A percentile compares a stretch with the other conserved stretches of the same genome.
These are phyloP conservation scores for Uncinocarpus reesii DNA, from an alignment of 2,329 filamentous ascomycete genomes.

Conservation along the genomic window DNA sequence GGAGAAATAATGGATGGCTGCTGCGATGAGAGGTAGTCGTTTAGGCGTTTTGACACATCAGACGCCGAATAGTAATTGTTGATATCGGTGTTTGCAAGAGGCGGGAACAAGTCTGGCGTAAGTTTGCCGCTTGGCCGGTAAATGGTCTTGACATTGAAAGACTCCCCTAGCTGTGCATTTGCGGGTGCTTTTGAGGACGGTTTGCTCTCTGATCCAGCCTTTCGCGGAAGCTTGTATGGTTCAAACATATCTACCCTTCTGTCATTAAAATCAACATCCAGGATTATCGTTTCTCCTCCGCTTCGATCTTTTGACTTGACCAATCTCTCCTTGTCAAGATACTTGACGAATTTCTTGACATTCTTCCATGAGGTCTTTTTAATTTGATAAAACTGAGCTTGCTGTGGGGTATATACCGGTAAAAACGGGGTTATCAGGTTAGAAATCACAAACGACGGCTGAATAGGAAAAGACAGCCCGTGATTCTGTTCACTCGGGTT, in stretches of 20 bases:
- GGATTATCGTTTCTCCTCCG: slow-evolving; percentile 53
- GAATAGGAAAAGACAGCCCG: slow-evolving; percentile 52
- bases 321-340: slow-evolving; percentile 53
- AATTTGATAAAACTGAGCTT: slow-evolving; percentile 51
- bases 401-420: slow-evolving; percentile 46
- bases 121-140: slow-evolving; percentile 50
- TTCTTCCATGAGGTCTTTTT: slow-evolving; percentile 64
- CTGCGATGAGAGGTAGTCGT: slow-evolving; percentile 50
- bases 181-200: slow-evolving; percentile 23
- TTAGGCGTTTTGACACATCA: slow-evolving; percentile 49
- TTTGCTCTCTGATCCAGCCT: slow-evolving; percentile 28
- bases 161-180: slow-evolving; percentile 37
- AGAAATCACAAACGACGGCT: slow-evolving; percentile 54
- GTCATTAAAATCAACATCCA: slow-evolving; percentile 56
- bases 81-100: slow-evolving; percentile 38
- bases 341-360: slow-evolving; percentile 59
- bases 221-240: slow-evolving; percentile 52
- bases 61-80: slow-evolving; percentile 49
- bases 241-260: slow-evolving; percentile 45
- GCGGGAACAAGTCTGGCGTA: slow-evolving; percentile 44
- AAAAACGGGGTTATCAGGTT: slow-evolving; percentile 57
- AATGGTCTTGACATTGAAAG: slow-evolving; percentile 41
- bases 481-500: slow-evolving; percentile 44
- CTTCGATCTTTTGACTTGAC: slow-evolving; percentile 56
- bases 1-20: slow-evolving; percentile 42